phyloP scores from a whole-genome alignment of 345 rosid genomes.

The Pugionium dolabratum region DNA sequence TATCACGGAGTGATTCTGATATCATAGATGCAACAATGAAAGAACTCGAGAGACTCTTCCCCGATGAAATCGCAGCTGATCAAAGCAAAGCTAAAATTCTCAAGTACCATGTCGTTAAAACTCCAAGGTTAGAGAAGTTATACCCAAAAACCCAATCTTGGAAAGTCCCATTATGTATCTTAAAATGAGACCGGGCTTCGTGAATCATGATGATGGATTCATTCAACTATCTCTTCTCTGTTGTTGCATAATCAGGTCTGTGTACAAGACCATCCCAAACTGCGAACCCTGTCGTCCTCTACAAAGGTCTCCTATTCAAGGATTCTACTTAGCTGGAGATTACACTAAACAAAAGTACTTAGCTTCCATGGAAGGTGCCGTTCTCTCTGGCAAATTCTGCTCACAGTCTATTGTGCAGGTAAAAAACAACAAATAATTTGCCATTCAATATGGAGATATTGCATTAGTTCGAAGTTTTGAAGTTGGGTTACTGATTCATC shows the following conservation, averaged over 20 bases:
- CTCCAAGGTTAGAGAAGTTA: conserved; percentile 68
- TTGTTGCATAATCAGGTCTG: conserved; percentile 61
- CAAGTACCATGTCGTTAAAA: conserved; percentile 87
- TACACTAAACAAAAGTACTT: conserved; percentile 95
- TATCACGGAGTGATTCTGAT: conserved; percentile 72
- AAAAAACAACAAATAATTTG: neutral
- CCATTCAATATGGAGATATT: neutral
- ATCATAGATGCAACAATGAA: conserved; percentile 90
- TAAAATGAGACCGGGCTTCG: neutral
- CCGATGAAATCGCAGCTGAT: conserved; percentile 82
- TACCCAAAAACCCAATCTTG: neutral
- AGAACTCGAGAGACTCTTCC: conserved; percentile 90
- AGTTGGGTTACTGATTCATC: conserved; percentile 9
- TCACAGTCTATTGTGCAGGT: conserved; percentile 86
- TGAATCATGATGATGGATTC: neutral
- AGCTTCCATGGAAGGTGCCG: conserved; percentile 99
- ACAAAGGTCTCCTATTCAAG: conserved; percentile 84
- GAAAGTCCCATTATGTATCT: conserved; percentile 5
- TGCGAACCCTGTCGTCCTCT: conserved; percentile 93
- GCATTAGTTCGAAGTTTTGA: too few relatives aligned
- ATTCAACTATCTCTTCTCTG: neutral
- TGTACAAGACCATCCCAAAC: conserved; percentile 79
- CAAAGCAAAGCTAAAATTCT: conserved; percentile 87
- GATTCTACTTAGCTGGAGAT: conserved; percentile 91
- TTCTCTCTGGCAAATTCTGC: conserved; percentile 92